Conservation (phyloP, 805 yeast genomes). For the Monosporozyma servazzii region DNA sequence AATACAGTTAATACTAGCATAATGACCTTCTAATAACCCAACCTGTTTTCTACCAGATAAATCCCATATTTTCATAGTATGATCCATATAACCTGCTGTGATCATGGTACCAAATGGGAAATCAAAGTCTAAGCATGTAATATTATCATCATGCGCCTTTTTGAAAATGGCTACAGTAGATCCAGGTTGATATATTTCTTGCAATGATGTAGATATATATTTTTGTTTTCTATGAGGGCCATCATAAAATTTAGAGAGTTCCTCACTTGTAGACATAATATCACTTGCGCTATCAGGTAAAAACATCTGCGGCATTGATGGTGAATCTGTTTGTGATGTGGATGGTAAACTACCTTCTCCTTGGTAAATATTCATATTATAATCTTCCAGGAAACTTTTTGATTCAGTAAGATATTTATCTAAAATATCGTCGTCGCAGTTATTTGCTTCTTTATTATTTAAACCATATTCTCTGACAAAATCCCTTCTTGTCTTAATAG, state of each 20-base stretch:
- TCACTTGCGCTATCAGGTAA: conserved; percentile 4
- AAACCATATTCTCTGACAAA: conserved; percentile 32
- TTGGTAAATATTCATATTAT: background rate
- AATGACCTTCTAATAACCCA: conserved; percentile 56
- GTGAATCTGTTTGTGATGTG: background rate
- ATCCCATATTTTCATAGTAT: conserved; percentile 80
- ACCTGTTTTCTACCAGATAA: conserved; percentile 42
- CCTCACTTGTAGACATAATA: background rate
- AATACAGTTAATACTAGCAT: conserved; percentile 50
- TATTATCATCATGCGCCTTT: conserved; percentile 43
- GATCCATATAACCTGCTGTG: conserved; percentile 63
- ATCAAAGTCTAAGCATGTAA: conserved; percentile 58
- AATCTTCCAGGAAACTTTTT: conserved; percentile 5
- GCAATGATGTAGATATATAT: conserved; percentile 7
- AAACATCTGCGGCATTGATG: conserved; percentile 3
- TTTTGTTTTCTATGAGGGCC: conserved; percentile 6
- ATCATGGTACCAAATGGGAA: conserved; percentile 67
- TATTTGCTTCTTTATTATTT: conserved; percentile 7
- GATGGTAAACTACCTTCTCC: conserved; percentile 4
- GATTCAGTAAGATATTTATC: conserved; percentile 4
- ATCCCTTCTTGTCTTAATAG: conserved; percentile 34
- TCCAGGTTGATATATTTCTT: conserved; percentile 28
- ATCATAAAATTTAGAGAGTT: conserved; percentile 4
- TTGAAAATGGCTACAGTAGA: conserved; percentile 40
- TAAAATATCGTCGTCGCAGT: conserved; percentile 4